Base-by-base conservation (phyloP, 148 eudicot genomes). In the Suaeda aralocaspica region DNA sequence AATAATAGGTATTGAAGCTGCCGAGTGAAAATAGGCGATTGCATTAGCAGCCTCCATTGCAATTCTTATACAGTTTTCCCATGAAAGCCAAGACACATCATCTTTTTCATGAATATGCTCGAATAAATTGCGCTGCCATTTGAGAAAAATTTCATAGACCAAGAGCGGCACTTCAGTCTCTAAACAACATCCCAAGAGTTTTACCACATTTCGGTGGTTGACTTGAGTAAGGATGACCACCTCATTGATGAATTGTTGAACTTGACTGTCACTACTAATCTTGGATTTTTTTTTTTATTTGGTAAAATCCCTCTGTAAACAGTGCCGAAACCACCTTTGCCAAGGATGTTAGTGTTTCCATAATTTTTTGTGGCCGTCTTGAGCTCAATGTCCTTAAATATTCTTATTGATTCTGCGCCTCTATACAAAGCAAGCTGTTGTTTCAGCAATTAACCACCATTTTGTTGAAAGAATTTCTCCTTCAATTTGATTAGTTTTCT, bases 121-220 rank as follows among this genome's bases (percentile, higher is more conserved):
- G 51, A 34, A 72, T 4, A 72, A 67, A 7, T 67, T 64, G n/a
- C n/a, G n/a, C n/a, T n/a, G 24, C 75, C 75, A 64, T 72, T 72
- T 0, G 68, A n/a, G 68, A 12, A 72, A 51, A 30, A 50, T 63
- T 59, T 72, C 75, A 4, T 72, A 72, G 15, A 72, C 60, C 50
- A 72, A 58, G 4, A 50, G 25, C 4, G 75, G 69, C 59, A 72
- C 69, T 39, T 72, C 75, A 0, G 75, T 72, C 75, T 72, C 75
- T 34, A 72, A 63, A 72, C 75, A 72, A 34, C 75, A 72, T 5
- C 75, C 75, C 12, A 63, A 29, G 15, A 72, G 19, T 6, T 19
- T 65, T 1, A 72, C 75, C 52, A 72, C 75, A 63, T 72, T 72
- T 28, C 75, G 46, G 51, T 72, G 75, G 48, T 72, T 72, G 4